Conservation (phyloP, 352 stramenopile genomes). For the Phytophthora niederhauseri region DNA sequence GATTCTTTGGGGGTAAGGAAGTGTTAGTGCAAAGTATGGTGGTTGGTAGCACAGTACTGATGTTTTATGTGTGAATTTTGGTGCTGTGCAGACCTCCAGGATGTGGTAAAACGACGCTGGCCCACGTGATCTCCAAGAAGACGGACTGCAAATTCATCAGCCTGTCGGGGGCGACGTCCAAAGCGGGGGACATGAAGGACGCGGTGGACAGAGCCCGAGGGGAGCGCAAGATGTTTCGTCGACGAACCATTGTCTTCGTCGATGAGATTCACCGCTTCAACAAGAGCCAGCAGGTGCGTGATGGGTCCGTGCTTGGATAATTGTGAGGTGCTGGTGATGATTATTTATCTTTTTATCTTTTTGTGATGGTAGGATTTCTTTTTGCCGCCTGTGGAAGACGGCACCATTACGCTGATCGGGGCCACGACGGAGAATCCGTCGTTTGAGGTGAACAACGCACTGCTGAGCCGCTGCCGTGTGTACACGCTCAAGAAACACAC, state of each 20-base stretch:
- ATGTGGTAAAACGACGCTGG: conserved; percentile 88
- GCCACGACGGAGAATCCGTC: conserved; percentile 91
- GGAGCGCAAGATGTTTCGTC: conserved; percentile 63
- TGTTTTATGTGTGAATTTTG: conserved; percentile 4
- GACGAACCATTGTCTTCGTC: conserved; percentile 86
- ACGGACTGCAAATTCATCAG: conserved; percentile 76
- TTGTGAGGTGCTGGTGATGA: neutral
- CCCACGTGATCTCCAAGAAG: conserved; percentile 71
- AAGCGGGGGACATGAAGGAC: conserved; percentile 72
- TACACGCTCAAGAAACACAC: conserved; percentile 82
- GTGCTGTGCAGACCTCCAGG: conserved; percentile 61
- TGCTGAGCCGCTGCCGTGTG: conserved; percentile 81
- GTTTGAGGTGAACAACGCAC: conserved; percentile 88
- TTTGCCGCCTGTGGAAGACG: conserved; percentile 81
- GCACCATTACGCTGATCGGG: conserved; percentile 88
- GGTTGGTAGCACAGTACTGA: neutral
- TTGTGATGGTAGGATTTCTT: conserved; percentile 66
- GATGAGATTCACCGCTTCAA: conserved; percentile 92
- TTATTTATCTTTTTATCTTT: neutral
- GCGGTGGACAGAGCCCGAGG: conserved; percentile 72
- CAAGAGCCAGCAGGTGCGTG: conserved; percentile 78
- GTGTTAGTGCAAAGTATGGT: neutral
- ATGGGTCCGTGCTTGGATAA: neutral
- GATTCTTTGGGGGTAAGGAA: conserved; percentile 80
- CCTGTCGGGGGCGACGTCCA: conserved; percentile 77